Evolutionary conservation across 345 rosid species (phyloP).

Genomic region (Syzygium oleosum): DNA sequence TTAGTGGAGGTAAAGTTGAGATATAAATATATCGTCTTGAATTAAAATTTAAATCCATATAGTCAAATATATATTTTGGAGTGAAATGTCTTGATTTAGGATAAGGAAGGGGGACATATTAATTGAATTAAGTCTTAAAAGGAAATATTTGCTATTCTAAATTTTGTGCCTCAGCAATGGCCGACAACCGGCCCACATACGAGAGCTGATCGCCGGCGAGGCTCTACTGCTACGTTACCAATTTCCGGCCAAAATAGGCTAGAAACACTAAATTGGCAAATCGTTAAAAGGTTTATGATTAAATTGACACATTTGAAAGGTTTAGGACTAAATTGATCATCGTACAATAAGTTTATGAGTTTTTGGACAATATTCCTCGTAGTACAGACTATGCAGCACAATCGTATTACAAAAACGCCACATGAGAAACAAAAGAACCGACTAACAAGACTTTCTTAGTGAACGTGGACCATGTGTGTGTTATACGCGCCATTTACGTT

Average conservation of each 20-base stretch:
- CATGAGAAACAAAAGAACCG: background rate
- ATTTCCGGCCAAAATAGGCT: accelerated
- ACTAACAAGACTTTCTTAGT: background rate
- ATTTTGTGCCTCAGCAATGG: too few species aligned
- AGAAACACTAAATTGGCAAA: background rate
- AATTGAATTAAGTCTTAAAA: background rate
- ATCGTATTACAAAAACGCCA: background rate
- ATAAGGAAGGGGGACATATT: background rate
- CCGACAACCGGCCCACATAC: too few species aligned
- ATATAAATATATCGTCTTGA: background rate
- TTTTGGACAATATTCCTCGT: too few species aligned
- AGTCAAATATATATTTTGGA: background rate
- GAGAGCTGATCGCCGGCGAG: too few species aligned
- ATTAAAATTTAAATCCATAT: background rate
- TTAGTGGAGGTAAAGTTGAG: background rate
- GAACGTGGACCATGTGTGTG: background rate
- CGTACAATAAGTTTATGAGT: too few species aligned
- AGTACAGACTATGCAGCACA: background rate
- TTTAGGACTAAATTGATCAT: background rate
- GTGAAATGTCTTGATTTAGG: background rate
- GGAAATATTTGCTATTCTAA: background rate
- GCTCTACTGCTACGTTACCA: too few species aligned
- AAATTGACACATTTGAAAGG: background rate
- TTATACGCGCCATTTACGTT: background rate
- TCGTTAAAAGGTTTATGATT: background rate